phyloP scores from a whole-genome alignment of 768 basidiomycete genomes.

The Trametes cubensis region DNA sequence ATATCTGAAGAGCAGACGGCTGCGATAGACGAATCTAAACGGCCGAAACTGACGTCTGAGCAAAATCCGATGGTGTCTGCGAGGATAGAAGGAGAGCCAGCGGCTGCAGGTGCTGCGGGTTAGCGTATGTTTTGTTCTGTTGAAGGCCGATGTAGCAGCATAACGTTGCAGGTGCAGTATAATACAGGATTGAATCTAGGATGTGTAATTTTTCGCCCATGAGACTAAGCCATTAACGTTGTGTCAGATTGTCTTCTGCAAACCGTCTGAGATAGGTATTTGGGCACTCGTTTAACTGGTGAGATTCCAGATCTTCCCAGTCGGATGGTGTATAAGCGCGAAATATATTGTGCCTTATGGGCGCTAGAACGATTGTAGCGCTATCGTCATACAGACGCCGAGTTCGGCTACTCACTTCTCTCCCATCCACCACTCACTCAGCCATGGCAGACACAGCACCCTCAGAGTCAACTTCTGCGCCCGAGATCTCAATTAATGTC shows the following conservation, averaged over 20 bases:
- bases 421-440: background rate
- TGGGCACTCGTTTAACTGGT: no score
- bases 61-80: background rate
- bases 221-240: no score
- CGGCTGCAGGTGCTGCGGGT: background rate
- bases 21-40: conserved; percentile 12
- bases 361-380: background rate
- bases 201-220: no score
- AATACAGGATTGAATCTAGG: no score
- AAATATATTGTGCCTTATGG: background rate
- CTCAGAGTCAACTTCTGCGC: conserved; percentile 16
- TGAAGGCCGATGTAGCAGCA: background rate
- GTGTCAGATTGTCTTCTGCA: no score
- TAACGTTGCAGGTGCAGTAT: no score
- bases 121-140: no score
- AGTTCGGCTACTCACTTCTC: background rate
- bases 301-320: no score
- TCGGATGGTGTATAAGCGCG: background rate
- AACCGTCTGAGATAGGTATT: no score
- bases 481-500: conserved; percentile 44
- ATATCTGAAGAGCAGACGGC: conserved; percentile 12
- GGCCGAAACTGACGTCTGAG: conserved; percentile 12
- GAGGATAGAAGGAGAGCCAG: background rate
- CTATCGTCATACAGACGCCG: conserved; percentile 11
- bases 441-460: conserved; percentile 19